phyloP scores from a whole-genome alignment of 306 rosid species.

The Acacia confusa region DNA sequence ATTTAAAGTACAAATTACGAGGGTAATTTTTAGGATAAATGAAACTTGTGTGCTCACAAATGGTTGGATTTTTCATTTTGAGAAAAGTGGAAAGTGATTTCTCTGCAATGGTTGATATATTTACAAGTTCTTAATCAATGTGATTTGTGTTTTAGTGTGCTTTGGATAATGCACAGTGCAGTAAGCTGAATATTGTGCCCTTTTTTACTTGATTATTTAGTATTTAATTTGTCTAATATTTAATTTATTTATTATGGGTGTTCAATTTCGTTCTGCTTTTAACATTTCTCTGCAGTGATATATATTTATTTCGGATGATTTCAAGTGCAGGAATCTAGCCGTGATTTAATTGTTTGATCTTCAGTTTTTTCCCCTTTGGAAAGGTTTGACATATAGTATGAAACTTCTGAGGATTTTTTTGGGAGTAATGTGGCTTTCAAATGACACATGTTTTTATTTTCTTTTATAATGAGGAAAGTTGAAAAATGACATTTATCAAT shows the following conservation, averaged over 20 bases:
- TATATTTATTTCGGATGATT: neutral
- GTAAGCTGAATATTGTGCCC: neutral
- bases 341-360: neutral
- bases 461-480: neutral
- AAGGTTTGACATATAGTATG: neutral
- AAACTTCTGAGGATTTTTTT: neutral
- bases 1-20: neutral
- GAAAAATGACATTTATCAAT: neutral
- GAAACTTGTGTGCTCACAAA: neutral
- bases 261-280: neutral
- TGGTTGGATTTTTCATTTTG: neutral
- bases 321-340: neutral
- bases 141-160: neutral
- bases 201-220: neutral
- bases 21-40: neutral
- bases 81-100: neutral
- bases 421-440: neutral
- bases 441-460: neutral
- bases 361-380: neutral
- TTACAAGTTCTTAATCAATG: neutral
- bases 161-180: neutral
- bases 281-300: neutral
- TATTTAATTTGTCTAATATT: neutral
- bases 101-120: neutral
- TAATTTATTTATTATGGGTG: neutral